A percentile compares a stretch with the other conserved stretches of the same genome.
These are phyloP conservation scores for Lentinula sp. DNA, from an alignment of 768 basidiomycete species.

Conservation along the genomic window DNA sequence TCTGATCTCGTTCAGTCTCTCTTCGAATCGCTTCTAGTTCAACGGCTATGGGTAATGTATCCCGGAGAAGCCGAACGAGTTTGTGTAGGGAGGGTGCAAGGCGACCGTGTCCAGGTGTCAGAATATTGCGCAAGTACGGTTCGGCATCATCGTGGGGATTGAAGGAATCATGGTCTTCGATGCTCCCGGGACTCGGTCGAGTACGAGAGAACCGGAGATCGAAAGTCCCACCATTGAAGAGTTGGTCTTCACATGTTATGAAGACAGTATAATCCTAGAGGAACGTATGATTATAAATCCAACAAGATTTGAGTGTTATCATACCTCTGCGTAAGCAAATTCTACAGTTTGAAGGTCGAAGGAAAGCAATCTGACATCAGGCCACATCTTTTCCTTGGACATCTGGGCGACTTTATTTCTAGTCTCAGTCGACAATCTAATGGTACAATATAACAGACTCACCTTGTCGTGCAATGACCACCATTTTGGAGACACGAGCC, in stretches of 20 bases:
- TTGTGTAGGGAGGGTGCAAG: constrained; percentile 61
- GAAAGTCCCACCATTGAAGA: constrained; percentile 66
- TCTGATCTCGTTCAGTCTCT: constrained; percentile 22
- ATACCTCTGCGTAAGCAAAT: constrained; percentile 69
- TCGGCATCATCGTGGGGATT: constrained; percentile 82
- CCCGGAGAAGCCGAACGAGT: constrained; percentile 62
- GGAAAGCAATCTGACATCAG: constrained; percentile 74
- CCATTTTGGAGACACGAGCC: constrained; percentile 90
- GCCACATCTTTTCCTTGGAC: constrained; percentile 66
- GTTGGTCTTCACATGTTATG: constrained; percentile 74
- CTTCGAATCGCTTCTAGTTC: constrained; percentile 56
- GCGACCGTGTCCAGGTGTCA: constrained; percentile 60
- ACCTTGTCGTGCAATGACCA: constrained; percentile 90
- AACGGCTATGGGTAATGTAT: constrained; percentile 72
- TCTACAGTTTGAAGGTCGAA: constrained; percentile 94
- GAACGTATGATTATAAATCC: not conserved
- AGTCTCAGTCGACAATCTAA: not conserved
- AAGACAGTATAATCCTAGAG: constrained; percentile 68
- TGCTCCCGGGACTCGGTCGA: constrained; percentile 12
- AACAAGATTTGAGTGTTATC: constrained; percentile 2
- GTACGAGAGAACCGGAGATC: constrained; percentile 66
- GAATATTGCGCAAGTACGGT: constrained; percentile 62
- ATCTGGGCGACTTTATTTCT: constrained; percentile 66
- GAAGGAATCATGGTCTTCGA: constrained; percentile 24
- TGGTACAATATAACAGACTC: constrained; percentile 9